Conservation (phyloP, 768 basidiomycete species). For the Suillus hirtellus region DNA sequence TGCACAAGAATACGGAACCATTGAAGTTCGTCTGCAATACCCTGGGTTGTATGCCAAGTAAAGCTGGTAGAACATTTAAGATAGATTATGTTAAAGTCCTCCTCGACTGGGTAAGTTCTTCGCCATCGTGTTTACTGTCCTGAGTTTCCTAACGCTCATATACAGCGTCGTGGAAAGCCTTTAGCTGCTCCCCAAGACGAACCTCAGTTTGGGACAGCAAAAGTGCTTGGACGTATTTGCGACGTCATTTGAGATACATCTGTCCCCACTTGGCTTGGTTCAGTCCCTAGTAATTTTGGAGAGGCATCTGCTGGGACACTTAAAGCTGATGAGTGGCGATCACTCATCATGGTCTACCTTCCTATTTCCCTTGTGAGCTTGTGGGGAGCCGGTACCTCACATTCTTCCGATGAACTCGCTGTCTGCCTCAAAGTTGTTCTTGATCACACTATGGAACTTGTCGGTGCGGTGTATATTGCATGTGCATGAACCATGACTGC, state of each 20-base stretch:
- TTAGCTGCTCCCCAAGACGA: background rate
- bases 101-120: slow-evolving; percentile 14
- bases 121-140: background rate
- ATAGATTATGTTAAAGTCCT: slow-evolving; percentile 11
- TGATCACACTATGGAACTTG: slow-evolving; percentile 32
- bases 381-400: too few species aligned
- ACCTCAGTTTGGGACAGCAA: background rate
- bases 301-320: slow-evolving; percentile 11
- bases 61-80: slow-evolving; percentile 5
- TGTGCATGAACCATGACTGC: slow-evolving; percentile 18
- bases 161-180: slow-evolving; percentile 5
- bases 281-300: slow-evolving; percentile 22
- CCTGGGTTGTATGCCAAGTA: slow-evolving; percentile 9
- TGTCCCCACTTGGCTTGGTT: slow-evolving; percentile 21
- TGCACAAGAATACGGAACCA: slow-evolving; percentile 9
- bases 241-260: background rate
- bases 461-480: slow-evolving; percentile 24
- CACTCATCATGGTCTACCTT: slow-evolving; percentile 15
- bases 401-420: too few species aligned
- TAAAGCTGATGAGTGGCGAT: slow-evolving; percentile 27
- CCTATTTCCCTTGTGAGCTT: slow-evolving; percentile 17
- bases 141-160: background rate
- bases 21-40: slow-evolving; percentile 7
- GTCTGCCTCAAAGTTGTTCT: slow-evolving; percentile 13
- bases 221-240: too few species aligned